Percentiles rank a stretch among this genome's conserved stretches.
These are phyloP conservation scores for Dovyalis caffra DNA, from an alignment of 345 rosid species.

Conservation along the genomic window DNA sequence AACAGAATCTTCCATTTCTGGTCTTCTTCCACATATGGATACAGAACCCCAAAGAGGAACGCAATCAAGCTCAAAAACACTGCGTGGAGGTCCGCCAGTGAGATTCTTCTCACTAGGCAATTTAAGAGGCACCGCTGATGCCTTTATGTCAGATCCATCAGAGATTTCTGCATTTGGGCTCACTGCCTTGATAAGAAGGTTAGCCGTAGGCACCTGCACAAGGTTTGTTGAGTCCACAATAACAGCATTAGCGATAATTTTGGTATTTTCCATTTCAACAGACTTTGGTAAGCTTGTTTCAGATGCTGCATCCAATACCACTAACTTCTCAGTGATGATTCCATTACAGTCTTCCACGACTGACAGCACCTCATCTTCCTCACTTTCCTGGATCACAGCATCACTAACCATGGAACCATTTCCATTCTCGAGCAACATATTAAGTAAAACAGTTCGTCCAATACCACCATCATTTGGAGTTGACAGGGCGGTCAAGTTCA, in stretches of 20 bases:
- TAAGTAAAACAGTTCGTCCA: slow-evolving; percentile 4
- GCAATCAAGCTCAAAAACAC: slow-evolving; percentile 25
- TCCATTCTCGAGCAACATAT: slow-evolving; percentile 10
- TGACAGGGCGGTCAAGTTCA: slow-evolving; percentile 3
- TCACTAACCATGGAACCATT: slow-evolving; percentile 22
- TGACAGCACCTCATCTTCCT: slow-evolving; percentile 53
- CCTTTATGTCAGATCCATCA: slow-evolving; percentile 39
- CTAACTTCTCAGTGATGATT: slow-evolving; percentile 48
- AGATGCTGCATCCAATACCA: slow-evolving; percentile 52
- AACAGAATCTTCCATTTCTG: slow-evolving; percentile 33
- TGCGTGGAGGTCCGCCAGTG: slow-evolving; percentile 11
- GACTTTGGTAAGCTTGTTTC: slow-evolving; percentile 50
- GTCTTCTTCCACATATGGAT: slow-evolving; percentile 25
- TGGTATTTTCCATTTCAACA: slow-evolving; percentile 42
- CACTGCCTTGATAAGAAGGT: slow-evolving; percentile 52
- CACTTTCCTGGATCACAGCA: slow-evolving; percentile 51
- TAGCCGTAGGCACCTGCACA: slow-evolving; percentile 60
- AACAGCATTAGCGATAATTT: slow-evolving; percentile 60
- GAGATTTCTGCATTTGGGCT: slow-evolving; percentile 42
- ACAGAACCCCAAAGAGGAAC: slow-evolving; percentile 30
- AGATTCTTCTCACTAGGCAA: slow-evolving; percentile 54
- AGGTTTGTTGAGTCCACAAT: slow-evolving; percentile 55
- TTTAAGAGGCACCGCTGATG: slow-evolving; percentile 62
- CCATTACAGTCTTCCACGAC: slow-evolving; percentile 47
- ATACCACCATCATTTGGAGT: slow-evolving; percentile 1